A percentile compares a stretch with the other conserved stretches of the same genome.
These are phyloP conservation scores for Scheffersomyces titani DNA, from an alignment of 1,139 yeast genomes.

Conservation along the genomic window DNA sequence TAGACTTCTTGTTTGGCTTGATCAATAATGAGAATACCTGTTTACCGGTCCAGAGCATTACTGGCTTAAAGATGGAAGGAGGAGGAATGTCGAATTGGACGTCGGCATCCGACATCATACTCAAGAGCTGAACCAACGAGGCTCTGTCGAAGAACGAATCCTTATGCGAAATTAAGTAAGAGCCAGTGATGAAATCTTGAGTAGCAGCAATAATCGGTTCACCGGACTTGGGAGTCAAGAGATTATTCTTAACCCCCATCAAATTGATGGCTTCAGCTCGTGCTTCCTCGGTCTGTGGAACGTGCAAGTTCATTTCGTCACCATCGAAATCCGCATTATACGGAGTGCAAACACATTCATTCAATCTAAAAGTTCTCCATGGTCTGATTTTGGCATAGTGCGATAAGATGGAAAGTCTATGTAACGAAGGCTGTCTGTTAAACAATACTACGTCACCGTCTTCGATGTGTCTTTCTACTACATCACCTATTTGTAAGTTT, in stretches of 20 bases:
- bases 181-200: slow-evolving; percentile 98
- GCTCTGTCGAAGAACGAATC: slow-evolving; percentile 93
- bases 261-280: slow-evolving; percentile 95
- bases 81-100: slow-evolving; percentile 91
- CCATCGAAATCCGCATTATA: slow-evolving; percentile 99
- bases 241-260: slow-evolving; percentile 96
- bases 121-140: slow-evolving; percentile 73
- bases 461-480: slow-evolving; percentile 96
- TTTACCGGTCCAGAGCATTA: slow-evolving; percentile 93
- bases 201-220: slow-evolving; percentile 99
- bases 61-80: slow-evolving; percentile 90
- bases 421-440: slow-evolving; percentile 97
- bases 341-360: slow-evolving; percentile 99
- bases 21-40: slow-evolving; percentile 89
- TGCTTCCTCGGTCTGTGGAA: slow-evolving; percentile 99
- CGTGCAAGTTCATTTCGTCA: slow-evolving; percentile 99
- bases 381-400: slow-evolving; percentile 97
- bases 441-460: slow-evolving; percentile 96
- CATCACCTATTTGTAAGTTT: slow-evolving; percentile 79
- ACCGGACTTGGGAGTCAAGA: slow-evolving; percentile 95
- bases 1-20: slow-evolving; percentile 73
- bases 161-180: slow-evolving; percentile 87
- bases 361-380: slow-evolving; percentile 96
- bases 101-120: slow-evolving; percentile 96
- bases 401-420: slow-evolving; percentile 88